Percentiles rank a stretch among this genome's conserved stretches.
Conservation (phyloP, 2,329 filamentous ascomycete genomes). For the Boeremia exigua region DNA sequence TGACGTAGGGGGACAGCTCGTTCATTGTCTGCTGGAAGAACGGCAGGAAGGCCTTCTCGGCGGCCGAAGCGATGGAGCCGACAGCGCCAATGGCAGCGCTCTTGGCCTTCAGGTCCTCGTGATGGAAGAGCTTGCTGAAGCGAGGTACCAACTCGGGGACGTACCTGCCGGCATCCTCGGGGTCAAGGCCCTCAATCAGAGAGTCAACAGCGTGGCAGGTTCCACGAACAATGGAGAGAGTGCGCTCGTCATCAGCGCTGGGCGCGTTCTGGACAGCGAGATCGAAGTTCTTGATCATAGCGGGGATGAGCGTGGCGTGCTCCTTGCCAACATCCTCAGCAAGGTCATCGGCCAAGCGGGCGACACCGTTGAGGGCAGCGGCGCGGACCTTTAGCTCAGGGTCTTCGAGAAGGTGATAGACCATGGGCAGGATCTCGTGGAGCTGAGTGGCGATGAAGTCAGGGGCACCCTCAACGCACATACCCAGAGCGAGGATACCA, state of each 20-base stretch:
- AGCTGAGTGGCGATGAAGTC: conserved; percentile 97
- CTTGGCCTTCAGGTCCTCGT: conserved; percentile 89
- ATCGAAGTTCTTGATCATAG: conserved; percentile 87
- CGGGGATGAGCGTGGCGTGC: conserved; percentile 82
- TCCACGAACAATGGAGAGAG: conserved; percentile 83
- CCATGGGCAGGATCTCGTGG: conserved; percentile 80
- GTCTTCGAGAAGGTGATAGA: conserved; percentile 84
- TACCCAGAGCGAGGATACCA: conserved; percentile 88
- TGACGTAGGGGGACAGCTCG: conserved; percentile 81
- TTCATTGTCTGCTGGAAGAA: conserved; percentile 93
- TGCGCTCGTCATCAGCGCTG: conserved; percentile 72
- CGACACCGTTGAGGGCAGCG: conserved; percentile 84
- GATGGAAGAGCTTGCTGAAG: conserved; percentile 81
- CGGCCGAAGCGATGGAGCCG: conserved; percentile 86
- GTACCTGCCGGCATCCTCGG: conserved; percentile 80
- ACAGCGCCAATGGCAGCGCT: conserved; percentile 86
- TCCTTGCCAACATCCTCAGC: conserved; percentile 87
- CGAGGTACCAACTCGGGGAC: conserved; percentile 82
- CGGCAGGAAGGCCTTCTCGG: conserved; percentile 83
- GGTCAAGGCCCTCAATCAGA: conserved; percentile 83
- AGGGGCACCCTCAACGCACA: conserved; percentile 93
- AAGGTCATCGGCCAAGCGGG: conserved; percentile 90
- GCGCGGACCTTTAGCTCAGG: conserved; percentile 83
- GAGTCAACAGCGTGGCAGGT: conserved; percentile 91
- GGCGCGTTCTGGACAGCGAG: conserved; percentile 72